Evolutionary conservation across 768 basidiomycete species (phyloP).

Genomic region (Panus rudis): DNA sequence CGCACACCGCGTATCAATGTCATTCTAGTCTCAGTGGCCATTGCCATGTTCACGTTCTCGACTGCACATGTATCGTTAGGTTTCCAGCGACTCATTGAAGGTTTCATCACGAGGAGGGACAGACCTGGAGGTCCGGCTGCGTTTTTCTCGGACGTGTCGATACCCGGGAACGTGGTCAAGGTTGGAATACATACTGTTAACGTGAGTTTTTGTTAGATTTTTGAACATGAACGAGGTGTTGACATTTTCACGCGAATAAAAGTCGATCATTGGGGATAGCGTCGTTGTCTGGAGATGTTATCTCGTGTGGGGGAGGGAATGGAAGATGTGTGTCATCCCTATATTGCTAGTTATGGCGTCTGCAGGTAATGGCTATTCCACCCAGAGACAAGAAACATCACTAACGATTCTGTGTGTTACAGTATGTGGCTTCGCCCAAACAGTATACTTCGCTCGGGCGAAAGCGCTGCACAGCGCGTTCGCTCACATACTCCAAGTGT

Average conservation of each 20-base stretch:
- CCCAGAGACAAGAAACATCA: background rate
- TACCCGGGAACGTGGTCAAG: constrained; percentile 30
- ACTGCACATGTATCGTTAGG: constrained; percentile 29
- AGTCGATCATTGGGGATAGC: constrained; percentile 28
- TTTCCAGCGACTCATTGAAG: constrained; percentile 29
- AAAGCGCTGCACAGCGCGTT: constrained; percentile 28
- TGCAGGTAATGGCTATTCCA: no score
- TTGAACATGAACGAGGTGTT: background rate
- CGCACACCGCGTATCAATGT: constrained; percentile 18
- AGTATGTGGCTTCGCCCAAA: constrained; percentile 29
- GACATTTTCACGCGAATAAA: background rate
- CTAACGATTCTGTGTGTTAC: background rate
- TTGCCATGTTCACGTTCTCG: constrained; percentile 27
- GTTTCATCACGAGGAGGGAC: constrained; percentile 25
- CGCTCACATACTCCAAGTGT: constrained; percentile 20
- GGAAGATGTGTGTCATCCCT: constrained; percentile 24
- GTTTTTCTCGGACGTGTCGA: constrained; percentile 28
- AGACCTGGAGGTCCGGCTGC: constrained; percentile 23
- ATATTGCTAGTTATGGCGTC: constrained; percentile 25
- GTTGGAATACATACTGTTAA: constrained; percentile 29
- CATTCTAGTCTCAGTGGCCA: constrained; percentile 19
- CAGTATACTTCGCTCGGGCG: constrained; percentile 22
- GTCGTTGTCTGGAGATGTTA: constrained; percentile 29
- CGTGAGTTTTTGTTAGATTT: constrained; percentile 9
- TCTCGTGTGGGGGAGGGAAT: constrained; percentile 27